Base-by-base conservation (phyloP, 331 rosid genomes). In the Prunus yedoensis region DNA sequence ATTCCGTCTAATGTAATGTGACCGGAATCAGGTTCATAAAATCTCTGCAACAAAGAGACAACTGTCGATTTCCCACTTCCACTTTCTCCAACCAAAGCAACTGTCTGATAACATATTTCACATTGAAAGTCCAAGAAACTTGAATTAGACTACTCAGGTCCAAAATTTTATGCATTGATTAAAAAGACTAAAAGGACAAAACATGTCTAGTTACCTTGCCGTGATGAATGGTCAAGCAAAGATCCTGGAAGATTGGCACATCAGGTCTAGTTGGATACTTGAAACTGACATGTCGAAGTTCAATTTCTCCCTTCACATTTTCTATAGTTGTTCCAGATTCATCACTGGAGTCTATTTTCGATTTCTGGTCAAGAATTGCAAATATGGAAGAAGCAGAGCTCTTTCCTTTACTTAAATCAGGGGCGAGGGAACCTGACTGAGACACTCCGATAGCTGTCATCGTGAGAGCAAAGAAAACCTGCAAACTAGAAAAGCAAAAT, bases 261-360 rank as follows among this genome's bases (percentile, higher is more conserved):
- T 94, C 89, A 9, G 95, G 93, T 74, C 99, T 87, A 13, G 91
- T 87, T 23, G 95, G 95, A 85, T 94, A 94, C 75, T 80, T 94
- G 61, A 94, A 94, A 56, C 92, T 86, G 49, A 94, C 79, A 73
- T 89, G 93, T 7, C 78, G 85, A 74, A 94, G 80, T 76, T 94
- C 95, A 43, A 94, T 89, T 10, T 91, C 95, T 60, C 97, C 97
- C 68, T 85, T 91, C 1, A 94, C 83, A 7, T 72, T 76, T 30
- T 87, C 89, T 51, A 88, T 32, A 4, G 85, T 83, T 23, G 80
- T 82, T 7, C 99, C 99, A 1, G 87, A 85, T 68, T 90, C 90
- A 28, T 86, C 91, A 64, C 92, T 88, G 0, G 97, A 86, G 64
- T 94, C 86, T 38, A 92, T 90, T 76, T 79, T 67, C 21, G 97